A percentile compares a stretch with the other conserved stretches of the same genome.
These are phyloP conservation scores for Phialophora chinensis DNA, from an alignment of 2,329 filamentous ascomycete species.

Conservation along the genomic window DNA sequence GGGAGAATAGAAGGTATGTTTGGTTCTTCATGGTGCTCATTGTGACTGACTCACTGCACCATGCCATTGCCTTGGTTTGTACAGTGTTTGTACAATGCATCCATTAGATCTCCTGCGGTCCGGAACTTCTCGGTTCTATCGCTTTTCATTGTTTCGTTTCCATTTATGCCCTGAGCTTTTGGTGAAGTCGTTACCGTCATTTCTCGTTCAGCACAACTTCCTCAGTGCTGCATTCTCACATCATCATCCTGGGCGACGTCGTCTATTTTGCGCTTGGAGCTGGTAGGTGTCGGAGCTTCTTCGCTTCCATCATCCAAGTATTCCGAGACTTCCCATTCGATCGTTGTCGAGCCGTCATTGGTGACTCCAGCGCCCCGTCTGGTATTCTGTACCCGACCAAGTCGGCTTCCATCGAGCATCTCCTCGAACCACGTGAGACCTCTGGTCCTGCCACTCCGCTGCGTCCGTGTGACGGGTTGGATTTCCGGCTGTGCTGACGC, in stretches of 20 bases:
- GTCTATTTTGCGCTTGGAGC: constrained; percentile 38
- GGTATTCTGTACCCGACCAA: constrained; percentile 70
- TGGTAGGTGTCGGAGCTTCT: constrained; percentile 17
- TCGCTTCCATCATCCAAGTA: constrained; percentile 51
- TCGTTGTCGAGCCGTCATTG: constrained; percentile 66
- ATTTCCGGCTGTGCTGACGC: not conserved
- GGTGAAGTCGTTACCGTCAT: not conserved
- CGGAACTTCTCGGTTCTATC: not conserved
- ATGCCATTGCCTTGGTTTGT: not conserved
- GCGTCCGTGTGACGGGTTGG: constrained; percentile 27
- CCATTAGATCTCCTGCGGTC: not conserved
- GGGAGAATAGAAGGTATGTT: not conserved
- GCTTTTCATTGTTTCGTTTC: not conserved
- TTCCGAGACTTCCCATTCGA: constrained; percentile 87
- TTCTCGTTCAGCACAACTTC: not conserved
- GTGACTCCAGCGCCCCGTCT: constrained; percentile 64
- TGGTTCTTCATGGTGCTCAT: not conserved
- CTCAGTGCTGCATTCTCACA: constrained; percentile 29
- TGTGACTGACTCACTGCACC: not conserved
- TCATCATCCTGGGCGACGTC: constrained; percentile 36
- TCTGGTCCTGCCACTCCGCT: constrained; percentile 41
- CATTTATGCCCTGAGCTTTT: not conserved
- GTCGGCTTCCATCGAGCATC: constrained; percentile 74
- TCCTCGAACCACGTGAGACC: constrained; percentile 86
- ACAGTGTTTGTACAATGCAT: not conserved